Evolutionary conservation across 169 alveolate genomes (phyloP).

Genomic region (Plasmodium billcollinsi): DNA sequence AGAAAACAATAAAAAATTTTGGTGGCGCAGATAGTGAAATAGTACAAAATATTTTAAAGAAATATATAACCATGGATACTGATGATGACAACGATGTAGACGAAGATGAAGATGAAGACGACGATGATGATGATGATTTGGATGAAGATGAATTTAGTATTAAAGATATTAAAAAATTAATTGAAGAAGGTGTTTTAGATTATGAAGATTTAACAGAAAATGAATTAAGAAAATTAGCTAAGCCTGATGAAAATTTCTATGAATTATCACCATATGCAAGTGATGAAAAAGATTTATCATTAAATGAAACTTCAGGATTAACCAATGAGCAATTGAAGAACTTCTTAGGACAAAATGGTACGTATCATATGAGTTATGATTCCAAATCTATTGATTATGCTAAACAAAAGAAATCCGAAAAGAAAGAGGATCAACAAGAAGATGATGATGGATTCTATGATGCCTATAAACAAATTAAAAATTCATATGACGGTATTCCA

Average conservation of each 20-base stretch:
- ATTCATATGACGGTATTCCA: conserved; percentile 59
- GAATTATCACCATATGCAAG: conserved; percentile 65
- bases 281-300: conserved; percentile 48
- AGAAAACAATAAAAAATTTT: conserved; percentile 16
- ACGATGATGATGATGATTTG: conserved; percentile 17
- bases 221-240: conserved; percentile 30
- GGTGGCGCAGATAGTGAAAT: background rate
- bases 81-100: background rate
- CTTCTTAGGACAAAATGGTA: conserved; percentile 29
- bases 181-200: conserved; percentile 20
- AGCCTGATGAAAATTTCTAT: conserved; percentile 43
- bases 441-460: conserved; percentile 53
- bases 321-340: conserved; percentile 39
- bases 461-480: conserved; percentile 67
- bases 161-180: conserved; percentile 35
- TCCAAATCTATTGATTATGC: conserved; percentile 39
- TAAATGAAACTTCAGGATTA: conserved; percentile 55
- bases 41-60: conserved; percentile 5
- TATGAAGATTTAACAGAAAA: conserved; percentile 61
- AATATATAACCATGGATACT: background rate
- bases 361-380: conserved; percentile 75
- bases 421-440: conserved; percentile 55
- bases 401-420: conserved; percentile 62
- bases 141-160: conserved; percentile 25
- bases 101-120: background rate